These are phyloP conservation scores for Lactarius indigo DNA, from an alignment of 768 basidiomycete genomes.

Conservation along the genomic window DNA sequence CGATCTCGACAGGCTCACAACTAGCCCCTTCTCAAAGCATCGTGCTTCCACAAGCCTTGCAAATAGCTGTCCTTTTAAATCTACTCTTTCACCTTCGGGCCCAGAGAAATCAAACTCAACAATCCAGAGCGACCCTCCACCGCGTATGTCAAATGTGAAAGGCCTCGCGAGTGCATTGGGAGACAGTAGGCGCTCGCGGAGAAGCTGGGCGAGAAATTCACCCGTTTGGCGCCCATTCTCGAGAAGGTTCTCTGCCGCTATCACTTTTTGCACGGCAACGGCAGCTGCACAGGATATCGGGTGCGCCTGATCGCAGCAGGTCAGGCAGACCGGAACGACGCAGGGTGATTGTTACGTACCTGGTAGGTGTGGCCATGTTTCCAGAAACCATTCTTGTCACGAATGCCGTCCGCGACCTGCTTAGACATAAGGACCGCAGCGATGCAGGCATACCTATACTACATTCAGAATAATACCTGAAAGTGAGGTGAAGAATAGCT, in stretches of 20 bases:
- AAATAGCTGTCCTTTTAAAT: conserved; percentile 54
- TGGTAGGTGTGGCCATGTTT: conserved; percentile 89
- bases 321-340: neutral
- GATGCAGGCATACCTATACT: conserved; percentile 67
- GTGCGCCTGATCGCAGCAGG: conserved; percentile 49
- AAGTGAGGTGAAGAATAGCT: conserved; percentile 25
- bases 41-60: conserved; percentile 69
- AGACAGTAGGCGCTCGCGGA: conserved; percentile 50
- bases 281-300: conserved; percentile 79
- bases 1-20: conserved; percentile 72
- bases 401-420: conserved; percentile 65
- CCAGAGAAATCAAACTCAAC: conserved; percentile 73
- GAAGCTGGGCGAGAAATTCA: conserved; percentile 50
- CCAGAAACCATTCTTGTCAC: conserved; percentile 62
- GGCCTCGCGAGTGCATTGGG: conserved; percentile 59
- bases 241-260: conserved; percentile 66
- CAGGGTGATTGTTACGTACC: conserved; percentile 35
- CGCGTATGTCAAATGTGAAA: conserved; percentile 76
- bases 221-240: conserved; percentile 59
- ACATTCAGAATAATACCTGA: conserved; percentile 4
- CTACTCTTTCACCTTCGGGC: conserved; percentile 38
- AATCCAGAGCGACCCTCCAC: conserved; percentile 82
- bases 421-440: conserved; percentile 78
- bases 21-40: conserved; percentile 60
- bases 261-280: conserved; percentile 75